Evolutionary conservation across 2,329 filamentous ascomycete genomes (phyloP).

Genomic region (Cyphellophora europaea): DNA sequence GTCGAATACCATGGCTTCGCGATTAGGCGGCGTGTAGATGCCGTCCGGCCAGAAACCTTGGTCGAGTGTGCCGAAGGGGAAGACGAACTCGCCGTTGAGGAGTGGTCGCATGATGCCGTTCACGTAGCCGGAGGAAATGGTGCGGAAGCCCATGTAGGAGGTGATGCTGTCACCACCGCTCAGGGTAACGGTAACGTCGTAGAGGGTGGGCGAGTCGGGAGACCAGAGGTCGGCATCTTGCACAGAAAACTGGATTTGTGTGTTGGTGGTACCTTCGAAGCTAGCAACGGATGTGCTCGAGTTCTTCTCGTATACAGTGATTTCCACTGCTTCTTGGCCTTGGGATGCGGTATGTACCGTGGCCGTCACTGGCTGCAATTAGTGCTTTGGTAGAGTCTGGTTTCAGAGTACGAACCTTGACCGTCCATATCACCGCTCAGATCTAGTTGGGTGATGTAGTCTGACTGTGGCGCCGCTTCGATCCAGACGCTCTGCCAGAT

Average conservation of each 20-base stretch:
- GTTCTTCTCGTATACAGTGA: constrained; percentile 27
- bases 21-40: constrained; percentile 54
- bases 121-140: constrained; percentile 47
- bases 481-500: constrained; percentile 71
- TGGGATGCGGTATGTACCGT: constrained; percentile 42
- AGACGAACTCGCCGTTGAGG: constrained; percentile 24
- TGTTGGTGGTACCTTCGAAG: neutral
- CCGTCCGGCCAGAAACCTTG: constrained; percentile 67
- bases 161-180: constrained; percentile 43
- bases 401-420: constrained; percentile 40
- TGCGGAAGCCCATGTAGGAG: constrained; percentile 63
- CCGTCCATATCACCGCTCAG: constrained; percentile 24
- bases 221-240: constrained; percentile 52
- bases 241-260: constrained; percentile 2
- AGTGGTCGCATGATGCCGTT: constrained; percentile 35
- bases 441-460: constrained; percentile 30
- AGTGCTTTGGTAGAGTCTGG: constrained; percentile 28
- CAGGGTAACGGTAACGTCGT: constrained; percentile 51
- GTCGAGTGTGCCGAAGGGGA: constrained; percentile 59
- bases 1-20: constrained; percentile 60
- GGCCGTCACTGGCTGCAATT: constrained; percentile 28
- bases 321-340: constrained; percentile 27
- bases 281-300: neutral
- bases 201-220: constrained; percentile 52
- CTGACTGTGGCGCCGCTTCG: constrained; percentile 49